Evolutionary conservation across 129 eudicot species (phyloP).

Genomic region (Helianthus annuus): DNA sequence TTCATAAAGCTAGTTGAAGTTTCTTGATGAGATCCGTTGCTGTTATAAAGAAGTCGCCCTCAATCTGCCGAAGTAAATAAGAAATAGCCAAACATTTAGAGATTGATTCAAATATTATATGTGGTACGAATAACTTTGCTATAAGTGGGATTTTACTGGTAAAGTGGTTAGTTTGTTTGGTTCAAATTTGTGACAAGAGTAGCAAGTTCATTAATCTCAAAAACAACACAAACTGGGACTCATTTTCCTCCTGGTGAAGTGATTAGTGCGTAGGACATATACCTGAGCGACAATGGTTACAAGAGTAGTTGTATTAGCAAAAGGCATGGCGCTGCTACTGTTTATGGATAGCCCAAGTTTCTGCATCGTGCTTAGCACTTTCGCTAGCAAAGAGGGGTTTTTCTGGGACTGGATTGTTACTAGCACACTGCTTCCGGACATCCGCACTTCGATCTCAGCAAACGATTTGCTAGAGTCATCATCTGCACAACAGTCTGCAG

Average conservation of each 20-base stretch:
- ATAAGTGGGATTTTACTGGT: too few relatives aligned
- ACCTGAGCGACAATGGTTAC: slow-evolving; percentile 54
- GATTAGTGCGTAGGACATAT: slow-evolving; percentile 2
- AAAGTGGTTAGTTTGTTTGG: too few relatives aligned
- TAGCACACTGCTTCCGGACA: slow-evolving; percentile 35
- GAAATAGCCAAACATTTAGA: too few relatives aligned
- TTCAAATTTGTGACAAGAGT: too few relatives aligned
- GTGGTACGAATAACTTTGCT: too few relatives aligned
- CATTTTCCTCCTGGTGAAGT: not conserved
- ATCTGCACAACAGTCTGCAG: not conserved
- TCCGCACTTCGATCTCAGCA: slow-evolving; percentile 30
- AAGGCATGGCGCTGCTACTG: slow-evolving; percentile 38
- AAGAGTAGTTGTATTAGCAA: slow-evolving; percentile 35
- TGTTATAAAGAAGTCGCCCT: too few relatives aligned
- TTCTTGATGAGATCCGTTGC: too few relatives aligned
- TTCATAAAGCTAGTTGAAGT: too few relatives aligned
- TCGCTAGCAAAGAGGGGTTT: slow-evolving; percentile 25
- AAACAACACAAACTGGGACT: too few relatives aligned
- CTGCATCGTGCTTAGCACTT: slow-evolving; percentile 38
- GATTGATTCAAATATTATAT: too few relatives aligned
- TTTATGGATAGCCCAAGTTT: slow-evolving; percentile 41
- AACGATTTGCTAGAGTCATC: not conserved
- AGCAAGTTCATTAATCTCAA: too few relatives aligned
- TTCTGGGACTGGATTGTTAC: slow-evolving; percentile 37
- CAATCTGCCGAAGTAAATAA: too few relatives aligned